phyloP scores from a whole-genome alignment of 208 protist genomes.

The Phytomonas sp. region DNA sequence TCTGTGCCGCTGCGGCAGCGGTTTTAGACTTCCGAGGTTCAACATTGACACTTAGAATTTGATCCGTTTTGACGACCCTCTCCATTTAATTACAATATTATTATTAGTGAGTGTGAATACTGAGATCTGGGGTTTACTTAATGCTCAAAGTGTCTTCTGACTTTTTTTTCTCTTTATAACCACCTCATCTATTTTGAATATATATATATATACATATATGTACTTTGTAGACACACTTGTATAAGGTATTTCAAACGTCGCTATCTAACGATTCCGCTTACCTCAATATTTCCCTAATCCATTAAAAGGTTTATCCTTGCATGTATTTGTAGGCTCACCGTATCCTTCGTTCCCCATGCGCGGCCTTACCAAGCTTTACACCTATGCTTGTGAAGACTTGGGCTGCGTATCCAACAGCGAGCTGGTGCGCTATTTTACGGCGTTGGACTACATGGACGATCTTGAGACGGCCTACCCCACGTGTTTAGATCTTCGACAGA shows the following conservation, averaged over 20 bases:
- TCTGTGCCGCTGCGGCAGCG: not conserved
- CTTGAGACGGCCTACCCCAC: not conserved
- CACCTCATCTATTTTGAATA: too few species aligned
- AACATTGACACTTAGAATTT: not conserved
- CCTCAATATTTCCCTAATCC: not conserved
- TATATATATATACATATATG: too few species aligned
- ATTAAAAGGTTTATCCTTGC: not conserved
- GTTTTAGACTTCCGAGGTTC: not conserved
- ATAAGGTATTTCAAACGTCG: not conserved
- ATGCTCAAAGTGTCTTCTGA: not conserved
- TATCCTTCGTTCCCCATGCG: constrained; percentile 24
- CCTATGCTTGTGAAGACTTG: constrained; percentile 52
- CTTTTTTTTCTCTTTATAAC: not conserved
- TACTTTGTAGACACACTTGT: not conserved
- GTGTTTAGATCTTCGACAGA: constrained; percentile 23
- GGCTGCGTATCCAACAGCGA: constrained; percentile 46
- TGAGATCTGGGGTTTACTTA: not conserved
- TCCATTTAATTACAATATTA: not conserved
- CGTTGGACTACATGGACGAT: constrained; percentile 27
- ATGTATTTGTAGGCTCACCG: not conserved
- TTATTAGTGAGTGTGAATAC: not conserved
- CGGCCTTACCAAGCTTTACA: constrained; percentile 51
- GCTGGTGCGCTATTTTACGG: constrained; percentile 39
- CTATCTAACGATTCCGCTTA: not conserved
- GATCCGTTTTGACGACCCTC: not conserved